Evolutionary conservation across 225 moss, liverwort and hornwort genomes (phyloP), one percentile per base, ranked within the genome.

Genomic region (Pseudoscleropodium purum): DNA sequence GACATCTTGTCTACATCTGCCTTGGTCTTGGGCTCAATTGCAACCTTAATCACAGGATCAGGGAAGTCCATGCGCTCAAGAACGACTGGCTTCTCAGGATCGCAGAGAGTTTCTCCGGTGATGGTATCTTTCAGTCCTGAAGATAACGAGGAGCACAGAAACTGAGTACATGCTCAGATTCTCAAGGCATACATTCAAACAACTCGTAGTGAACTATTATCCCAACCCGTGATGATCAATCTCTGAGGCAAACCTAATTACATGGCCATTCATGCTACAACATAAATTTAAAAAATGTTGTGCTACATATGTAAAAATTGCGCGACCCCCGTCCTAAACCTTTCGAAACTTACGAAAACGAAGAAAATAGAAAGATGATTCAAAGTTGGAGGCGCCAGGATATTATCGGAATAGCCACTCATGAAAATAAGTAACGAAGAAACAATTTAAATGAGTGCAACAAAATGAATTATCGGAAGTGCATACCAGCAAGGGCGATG

Each of bases 1-100:
- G 99, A 96, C 99, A 99, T 99, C 90, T 94, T 99, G 88, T 99
- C 99, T 68, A 99, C 99, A 85, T 99, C 99, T 79, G 96, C 99
- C 91, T 99, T 99, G 7, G 99, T 96, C 86, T 95, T 97, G 27
- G 99, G 99, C 86, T 99, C 99, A 37, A 99, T 99, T 36, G 99
- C 99, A 59, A 99, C 99, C 91, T 99, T 99, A 70, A 99, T 99
- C 36, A 99, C 99, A 81, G 99, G 99, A 83, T 99, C 98, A 51
- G 98, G 98, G 92, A 99, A 99, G 82, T 99, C 99, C 99, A 99
- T 97, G 83, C 99, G 96, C 92, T 99, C 99, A 23, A 99, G 90
- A n/a, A 99, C 93, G 10, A 99, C 99, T 64, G 96, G 96, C 29
- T 95, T 96, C 27, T 97, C 97, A 12, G 91, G 64, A 76, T 96